Evolutionary conservation across 78 protist genomes (phyloP).

Genomic region (Protostelium mycophagum): DNA sequence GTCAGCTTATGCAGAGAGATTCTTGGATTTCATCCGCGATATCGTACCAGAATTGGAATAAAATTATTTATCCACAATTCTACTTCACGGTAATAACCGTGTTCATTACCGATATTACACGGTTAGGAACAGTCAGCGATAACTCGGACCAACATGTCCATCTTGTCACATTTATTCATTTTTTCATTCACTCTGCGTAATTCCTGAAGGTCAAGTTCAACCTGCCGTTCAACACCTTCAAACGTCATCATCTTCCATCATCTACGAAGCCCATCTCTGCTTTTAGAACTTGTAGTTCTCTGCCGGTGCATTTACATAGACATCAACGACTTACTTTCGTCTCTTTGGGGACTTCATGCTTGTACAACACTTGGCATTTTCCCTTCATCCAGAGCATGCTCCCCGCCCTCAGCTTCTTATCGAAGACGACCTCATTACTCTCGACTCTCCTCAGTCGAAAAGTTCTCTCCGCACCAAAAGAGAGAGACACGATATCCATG

Average conservation of each 20-base stretch:
- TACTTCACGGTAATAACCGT: not conserved
- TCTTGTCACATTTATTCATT: no score
- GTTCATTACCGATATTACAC: no score
- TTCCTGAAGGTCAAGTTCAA: not conserved
- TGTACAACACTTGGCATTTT: not conserved
- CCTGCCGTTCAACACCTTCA: not conserved
- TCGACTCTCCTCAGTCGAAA: not conserved
- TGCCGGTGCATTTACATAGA: no score
- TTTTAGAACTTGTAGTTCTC: no score
- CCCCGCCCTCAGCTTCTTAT: not conserved
- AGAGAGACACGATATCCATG: not conserved
- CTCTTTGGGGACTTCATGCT: not conserved
- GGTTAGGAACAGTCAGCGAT: no score
- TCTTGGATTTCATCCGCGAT: slow-evolving; percentile 44
- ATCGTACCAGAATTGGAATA: slow-evolving; percentile 7
- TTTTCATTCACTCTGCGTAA: not conserved
- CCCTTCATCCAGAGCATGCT: not conserved
- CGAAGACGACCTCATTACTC: not conserved
- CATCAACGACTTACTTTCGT: not conserved
- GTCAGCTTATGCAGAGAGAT: slow-evolving; percentile 57
- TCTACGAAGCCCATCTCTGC: not conserved
- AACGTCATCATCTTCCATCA: not conserved
- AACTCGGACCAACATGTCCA: no score
- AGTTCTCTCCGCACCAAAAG: not conserved
- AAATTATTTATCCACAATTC: not conserved